phyloP scores from a whole-genome alignment of 257 asterid species.

The Cruciata laevipes region DNA sequence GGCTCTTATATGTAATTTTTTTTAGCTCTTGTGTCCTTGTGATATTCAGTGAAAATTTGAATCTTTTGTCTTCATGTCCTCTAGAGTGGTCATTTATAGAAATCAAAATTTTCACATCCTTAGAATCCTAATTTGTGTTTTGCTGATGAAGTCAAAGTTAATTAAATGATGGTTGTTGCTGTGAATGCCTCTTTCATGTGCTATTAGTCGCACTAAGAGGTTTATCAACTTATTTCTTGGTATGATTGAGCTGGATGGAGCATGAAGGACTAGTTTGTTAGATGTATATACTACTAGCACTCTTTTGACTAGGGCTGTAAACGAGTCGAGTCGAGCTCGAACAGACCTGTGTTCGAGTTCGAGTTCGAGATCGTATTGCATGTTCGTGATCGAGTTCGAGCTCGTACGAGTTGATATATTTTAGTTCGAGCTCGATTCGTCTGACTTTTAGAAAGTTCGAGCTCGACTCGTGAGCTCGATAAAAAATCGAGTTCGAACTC shows the following conservation, averaged over 20 bases:
- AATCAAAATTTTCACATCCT: neutral
- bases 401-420: too few relatives aligned
- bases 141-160: neutral
- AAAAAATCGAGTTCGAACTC: too few relatives aligned
- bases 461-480: too few relatives aligned
- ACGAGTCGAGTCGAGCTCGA: too few relatives aligned
- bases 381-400: too few relatives aligned
- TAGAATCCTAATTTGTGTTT: neutral
- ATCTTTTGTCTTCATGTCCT: neutral
- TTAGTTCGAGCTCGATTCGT: too few relatives aligned
- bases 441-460: too few relatives aligned
- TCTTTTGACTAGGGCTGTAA: too few relatives aligned
- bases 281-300: too few relatives aligned
- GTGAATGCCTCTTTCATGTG: neutral
- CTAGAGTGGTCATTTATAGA: neutral
- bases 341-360: too few relatives aligned
- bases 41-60: neutral
- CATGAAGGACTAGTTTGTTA: neutral
- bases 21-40: neutral
- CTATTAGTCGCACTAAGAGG: neutral
- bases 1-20: neutral
- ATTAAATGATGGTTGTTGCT: neutral
- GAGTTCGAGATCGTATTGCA: too few relatives aligned
- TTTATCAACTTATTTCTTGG: neutral
- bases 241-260: neutral